Conservation (phyloP, 1,284 basidiomycete species). For the Fistulinella cinereoalba region DNA sequence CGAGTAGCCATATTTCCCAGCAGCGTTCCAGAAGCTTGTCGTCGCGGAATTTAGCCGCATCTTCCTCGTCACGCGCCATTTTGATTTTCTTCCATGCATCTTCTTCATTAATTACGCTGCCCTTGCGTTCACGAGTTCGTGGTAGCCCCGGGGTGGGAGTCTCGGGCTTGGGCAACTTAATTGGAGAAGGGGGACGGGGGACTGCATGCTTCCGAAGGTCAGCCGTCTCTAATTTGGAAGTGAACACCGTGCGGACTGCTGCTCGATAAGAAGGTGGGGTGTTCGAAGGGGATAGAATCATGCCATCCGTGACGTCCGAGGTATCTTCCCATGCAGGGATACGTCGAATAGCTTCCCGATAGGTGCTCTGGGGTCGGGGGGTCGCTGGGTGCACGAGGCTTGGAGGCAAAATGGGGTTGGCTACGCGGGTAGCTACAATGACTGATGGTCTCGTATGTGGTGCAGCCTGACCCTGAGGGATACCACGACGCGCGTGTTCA, state of each 20-base stretch:
- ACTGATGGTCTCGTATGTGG: conserved; percentile 15
- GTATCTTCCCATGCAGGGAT: conserved; percentile 37
- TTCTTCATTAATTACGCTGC: conserved; percentile 56
- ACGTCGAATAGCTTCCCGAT: conserved; percentile 12
- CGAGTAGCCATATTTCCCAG: conserved; percentile 69
- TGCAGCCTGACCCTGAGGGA: conserved; percentile 17
- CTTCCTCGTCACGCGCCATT: conserved; percentile 63
- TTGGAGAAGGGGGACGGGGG: conserved; percentile 30
- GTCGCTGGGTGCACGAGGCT: conserved; percentile 27
- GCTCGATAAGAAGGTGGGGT: conserved; percentile 54
- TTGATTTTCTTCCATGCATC: conserved; percentile 75
- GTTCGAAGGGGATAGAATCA: conserved; percentile 38
- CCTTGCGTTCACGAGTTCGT: conserved; percentile 38
- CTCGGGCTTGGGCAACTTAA: conserved; percentile 28
- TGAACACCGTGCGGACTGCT: conserved; percentile 32
- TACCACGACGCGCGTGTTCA: conserved; percentile 1
- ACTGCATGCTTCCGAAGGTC: conserved; percentile 15
- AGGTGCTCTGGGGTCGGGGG: conserved; percentile 25
- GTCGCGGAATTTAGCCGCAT: conserved; percentile 65
- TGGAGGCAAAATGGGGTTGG: conserved; percentile 24
- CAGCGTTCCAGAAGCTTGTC: conserved; percentile 62
- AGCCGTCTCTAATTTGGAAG: conserved; percentile 7
- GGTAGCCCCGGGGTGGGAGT: conserved; percentile 14
- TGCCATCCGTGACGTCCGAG: conserved; percentile 38
- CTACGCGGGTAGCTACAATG: conserved; percentile 20